Evolutionary conservation across 257 asterid species (phyloP).

Genomic region (Solanum microdontum): DNA sequence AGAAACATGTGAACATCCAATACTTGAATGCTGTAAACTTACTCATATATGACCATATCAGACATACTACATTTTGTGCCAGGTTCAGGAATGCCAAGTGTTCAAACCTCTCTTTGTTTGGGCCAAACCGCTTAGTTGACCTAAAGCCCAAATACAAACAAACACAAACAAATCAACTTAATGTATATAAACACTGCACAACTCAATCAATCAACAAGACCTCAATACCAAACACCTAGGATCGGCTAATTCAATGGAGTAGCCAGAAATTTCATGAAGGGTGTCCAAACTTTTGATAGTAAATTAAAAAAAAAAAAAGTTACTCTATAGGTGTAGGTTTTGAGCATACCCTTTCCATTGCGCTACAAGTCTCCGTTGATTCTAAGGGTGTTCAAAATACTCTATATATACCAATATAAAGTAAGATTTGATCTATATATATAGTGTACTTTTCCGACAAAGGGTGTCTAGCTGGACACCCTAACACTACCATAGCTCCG

Average conservation of each 20-base stretch:
- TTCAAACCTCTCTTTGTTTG: constrained; percentile 82
- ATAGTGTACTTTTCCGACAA: no score
- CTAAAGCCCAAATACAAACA: constrained; percentile 22
- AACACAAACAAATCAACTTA: background rate
- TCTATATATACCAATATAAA: no score
- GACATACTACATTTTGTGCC: constrained; percentile 82
- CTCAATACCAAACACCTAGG: background rate
- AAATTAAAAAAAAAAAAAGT: no score
- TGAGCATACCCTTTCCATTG: no score
- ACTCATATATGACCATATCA: constrained; percentile 89
- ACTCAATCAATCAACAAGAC: background rate
- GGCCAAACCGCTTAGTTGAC: constrained; percentile 84
- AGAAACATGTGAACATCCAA: background rate
- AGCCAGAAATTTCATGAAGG: no score
- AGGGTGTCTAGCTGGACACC: no score
- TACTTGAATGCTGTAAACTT: constrained; percentile 16
- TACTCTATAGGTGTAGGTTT: no score
- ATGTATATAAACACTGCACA: background rate
- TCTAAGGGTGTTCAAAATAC: no score
- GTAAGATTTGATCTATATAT: no score
- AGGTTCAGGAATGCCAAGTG: constrained; percentile 88
- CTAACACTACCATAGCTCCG: no score
- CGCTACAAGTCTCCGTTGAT: no score
- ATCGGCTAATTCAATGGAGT: background rate
- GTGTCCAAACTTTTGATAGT: no score